Evolutionary conservation across 768 basidiomycete genomes (phyloP), one percentile per base, ranked within the genome.

Genomic region (Holtermannia corniformis): DNA sequence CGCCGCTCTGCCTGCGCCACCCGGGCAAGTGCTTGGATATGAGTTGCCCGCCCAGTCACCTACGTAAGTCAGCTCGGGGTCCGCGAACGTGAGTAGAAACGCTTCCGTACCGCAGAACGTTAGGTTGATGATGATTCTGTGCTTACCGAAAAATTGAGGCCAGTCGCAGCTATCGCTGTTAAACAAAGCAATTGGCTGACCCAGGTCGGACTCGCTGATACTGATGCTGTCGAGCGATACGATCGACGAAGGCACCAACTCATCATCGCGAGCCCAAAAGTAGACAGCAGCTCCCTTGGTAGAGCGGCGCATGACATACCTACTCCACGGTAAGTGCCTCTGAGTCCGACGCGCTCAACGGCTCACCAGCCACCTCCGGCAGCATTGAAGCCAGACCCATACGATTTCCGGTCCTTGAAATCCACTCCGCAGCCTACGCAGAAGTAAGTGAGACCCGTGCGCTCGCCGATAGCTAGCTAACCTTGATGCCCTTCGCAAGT

Each of bases 391-490:
- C 52, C 49, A 40, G 28, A 25, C 2, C 62, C 62, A 19, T 61
- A 57, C 12, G 54, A 54, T 2, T 59, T 44, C 13, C 52, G 53
- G 13, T 65, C 68, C 11, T 65, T 62, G 45, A 67, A 52, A 44
- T 67, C 59, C n/a, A 79, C 79, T 41, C 82, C 81, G 61, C 83
- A 85, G 13, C 83, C 84, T 62, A 76, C n/a, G n/a, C n/a, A n/a
- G n/a, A n/a, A n/a, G n/a, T n/a, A n/a, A n/a, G n/a, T n/a, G n/a
- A n/a, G n/a, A n/a, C n/a, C n/a, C n/a, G n/a, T n/a, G n/a, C n/a
- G n/a, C n/a, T n/a, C n/a, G n/a, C n/a, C n/a, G n/a, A n/a, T n/a
- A n/a, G n/a, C n/a, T n/a, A n/a, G n/a, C n/a, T 74, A 60, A 84
- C 84, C 61, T 59, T 76, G 62, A 81, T 79, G 14, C 59, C 24